phyloP scores from a whole-genome alignment of 306 rosid species.

The Cucumis hystrix region DNA sequence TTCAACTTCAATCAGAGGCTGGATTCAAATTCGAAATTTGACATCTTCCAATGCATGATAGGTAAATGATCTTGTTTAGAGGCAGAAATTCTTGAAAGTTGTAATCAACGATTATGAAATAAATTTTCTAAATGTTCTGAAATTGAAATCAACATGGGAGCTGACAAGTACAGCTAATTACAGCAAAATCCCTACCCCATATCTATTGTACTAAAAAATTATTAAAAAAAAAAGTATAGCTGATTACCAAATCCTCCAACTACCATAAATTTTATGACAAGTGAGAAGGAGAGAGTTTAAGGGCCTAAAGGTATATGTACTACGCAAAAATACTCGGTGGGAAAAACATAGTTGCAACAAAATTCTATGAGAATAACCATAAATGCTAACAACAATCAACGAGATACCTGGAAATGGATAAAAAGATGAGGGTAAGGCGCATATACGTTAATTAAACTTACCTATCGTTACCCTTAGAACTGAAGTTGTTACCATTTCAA shows the following conservation, averaged over 20 bases:
- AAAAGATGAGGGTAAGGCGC: neutral
- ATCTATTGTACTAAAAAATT: neutral
- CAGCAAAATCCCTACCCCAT: neutral
- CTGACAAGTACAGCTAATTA: neutral
- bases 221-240: neutral
- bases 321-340: neutral
- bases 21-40: too few relatives aligned
- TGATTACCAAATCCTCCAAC: neutral
- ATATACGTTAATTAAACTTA: neutral
- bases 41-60: too few relatives aligned
- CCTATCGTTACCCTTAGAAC: neutral
- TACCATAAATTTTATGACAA: neutral
- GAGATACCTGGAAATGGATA: neutral
- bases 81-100: neutral
- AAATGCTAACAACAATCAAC: neutral
- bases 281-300: neutral
- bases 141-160: neutral
- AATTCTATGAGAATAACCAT: neutral
- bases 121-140: neutral
- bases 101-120: neutral
- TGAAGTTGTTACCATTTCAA: neutral
- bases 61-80: too few relatives aligned
- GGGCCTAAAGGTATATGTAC: neutral
- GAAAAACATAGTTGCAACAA: neutral
- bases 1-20: neutral